A percentile compares a stretch with the other conserved stretches of the same genome.
phyloP scores from a whole-genome alignment of 1,284 basidiomycete genomes.

The Anthracocystis walkeri region DNA sequence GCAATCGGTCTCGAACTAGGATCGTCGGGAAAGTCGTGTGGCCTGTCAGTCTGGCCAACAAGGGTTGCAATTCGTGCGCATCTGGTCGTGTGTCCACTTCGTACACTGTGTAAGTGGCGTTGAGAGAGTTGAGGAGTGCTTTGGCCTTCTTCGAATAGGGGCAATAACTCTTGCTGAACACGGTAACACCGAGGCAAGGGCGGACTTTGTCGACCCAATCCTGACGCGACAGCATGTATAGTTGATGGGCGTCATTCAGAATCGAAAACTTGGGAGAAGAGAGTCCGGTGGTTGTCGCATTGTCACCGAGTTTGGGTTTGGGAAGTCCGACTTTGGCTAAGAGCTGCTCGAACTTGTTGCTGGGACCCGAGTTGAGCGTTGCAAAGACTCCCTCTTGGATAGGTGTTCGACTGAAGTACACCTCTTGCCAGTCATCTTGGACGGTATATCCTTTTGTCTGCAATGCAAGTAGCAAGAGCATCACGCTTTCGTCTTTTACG shows the following conservation, averaged over 20 bases:
- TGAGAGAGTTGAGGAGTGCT: slow-evolving; percentile 25
- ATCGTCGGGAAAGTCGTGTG: slow-evolving; percentile 52
- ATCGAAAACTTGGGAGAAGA: slow-evolving; percentile 18
- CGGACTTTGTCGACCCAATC: slow-evolving; percentile 40
- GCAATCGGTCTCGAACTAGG: slow-evolving; percentile 26
- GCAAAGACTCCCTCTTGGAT: slow-evolving; percentile 17
- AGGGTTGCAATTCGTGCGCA: slow-evolving; percentile 34
- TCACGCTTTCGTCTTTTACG: slow-evolving; percentile 30
- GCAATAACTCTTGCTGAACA: slow-evolving; percentile 55
- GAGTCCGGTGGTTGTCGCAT: background rate
- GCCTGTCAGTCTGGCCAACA: slow-evolving; percentile 34
- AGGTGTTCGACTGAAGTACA: slow-evolving; percentile 31
- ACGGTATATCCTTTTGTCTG: slow-evolving; percentile 23
- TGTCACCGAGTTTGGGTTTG: background rate
- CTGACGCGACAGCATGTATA: slow-evolving; percentile 33
- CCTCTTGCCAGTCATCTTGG: slow-evolving; percentile 31
- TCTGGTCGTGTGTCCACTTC: slow-evolving; percentile 46
- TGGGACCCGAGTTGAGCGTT: slow-evolving; percentile 23
- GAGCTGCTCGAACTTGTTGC: slow-evolving; percentile 45
- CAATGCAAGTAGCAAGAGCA: slow-evolving; percentile 43
- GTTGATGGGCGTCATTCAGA: slow-evolving; percentile 26
- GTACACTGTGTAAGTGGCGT: slow-evolving; percentile 37
- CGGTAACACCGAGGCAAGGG: slow-evolving; percentile 23
- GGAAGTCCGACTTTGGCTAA: slow-evolving; percentile 35
- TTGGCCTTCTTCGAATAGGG: slow-evolving; percentile 48